phyloP scores from a whole-genome alignment of 805 yeast genomes.

The Candida manassasensis region DNA sequence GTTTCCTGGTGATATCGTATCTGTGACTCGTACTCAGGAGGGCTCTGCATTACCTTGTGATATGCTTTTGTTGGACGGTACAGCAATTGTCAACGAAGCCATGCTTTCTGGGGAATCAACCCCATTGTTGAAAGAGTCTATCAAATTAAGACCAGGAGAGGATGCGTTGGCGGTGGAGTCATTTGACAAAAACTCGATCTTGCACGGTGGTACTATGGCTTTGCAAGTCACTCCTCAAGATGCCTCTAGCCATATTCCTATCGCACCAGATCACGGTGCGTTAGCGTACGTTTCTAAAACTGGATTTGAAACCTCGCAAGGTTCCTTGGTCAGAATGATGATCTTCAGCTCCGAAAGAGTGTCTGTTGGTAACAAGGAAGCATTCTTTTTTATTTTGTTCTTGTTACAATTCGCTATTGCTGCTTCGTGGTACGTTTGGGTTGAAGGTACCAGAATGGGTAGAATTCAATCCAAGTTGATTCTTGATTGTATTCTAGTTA shows the following conservation, averaged over 20 bases:
- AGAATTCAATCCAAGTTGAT: constrained; percentile 90
- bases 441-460: constrained; percentile 93
- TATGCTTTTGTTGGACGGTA: constrained; percentile 76
- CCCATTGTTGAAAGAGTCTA: constrained; percentile 89
- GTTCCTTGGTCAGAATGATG: constrained; percentile 96
- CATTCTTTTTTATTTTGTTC: constrained; percentile 86
- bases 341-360: constrained; percentile 94
- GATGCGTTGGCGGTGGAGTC: constrained; percentile 74
- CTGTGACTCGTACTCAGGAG: constrained; percentile 82
- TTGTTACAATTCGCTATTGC: constrained; percentile 86
- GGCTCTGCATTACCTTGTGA: constrained; percentile 95
- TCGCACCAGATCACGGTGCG: constrained; percentile 90
- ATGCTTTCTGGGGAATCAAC: constrained; percentile 99
- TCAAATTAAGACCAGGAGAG: constrained; percentile 70
- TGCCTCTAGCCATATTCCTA: constrained; percentile 34
- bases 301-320: constrained; percentile 98
- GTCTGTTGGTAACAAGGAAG: constrained; percentile 92
- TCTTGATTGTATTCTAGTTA: constrained; percentile 90
- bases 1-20: constrained; percentile 88
- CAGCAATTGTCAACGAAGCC: constrained; percentile 96
- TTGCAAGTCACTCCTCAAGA: constrained; percentile 80
- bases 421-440: constrained; percentile 98
- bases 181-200: constrained; percentile 78
- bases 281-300: constrained; percentile 86
- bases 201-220: constrained; percentile 96